Evolutionary conservation across 106 monocot genomes (phyloP).

Genomic region (Acorus gramineus): DNA sequence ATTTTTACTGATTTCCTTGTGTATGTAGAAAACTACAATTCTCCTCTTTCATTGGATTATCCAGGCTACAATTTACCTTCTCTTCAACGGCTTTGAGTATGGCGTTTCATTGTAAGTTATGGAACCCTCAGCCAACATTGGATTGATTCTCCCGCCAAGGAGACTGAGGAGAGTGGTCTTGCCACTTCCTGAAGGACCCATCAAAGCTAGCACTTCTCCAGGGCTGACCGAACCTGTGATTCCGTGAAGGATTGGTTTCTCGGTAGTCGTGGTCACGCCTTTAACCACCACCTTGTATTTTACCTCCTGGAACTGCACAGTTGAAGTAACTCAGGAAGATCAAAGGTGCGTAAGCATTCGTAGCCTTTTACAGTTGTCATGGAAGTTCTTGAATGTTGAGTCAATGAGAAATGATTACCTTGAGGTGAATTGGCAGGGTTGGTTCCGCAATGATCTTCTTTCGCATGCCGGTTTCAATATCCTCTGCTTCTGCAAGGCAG

Average conservation of each 20-base stretch:
- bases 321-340: not conserved
- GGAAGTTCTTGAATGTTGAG: no score
- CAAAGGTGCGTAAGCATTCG: no score
- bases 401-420: constrained; percentile 24
- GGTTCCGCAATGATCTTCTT: constrained; percentile 39
- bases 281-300: constrained; percentile 61
- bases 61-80: constrained; percentile 32
- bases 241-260: constrained; percentile 62
- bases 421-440: constrained; percentile 55
- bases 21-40: no score
- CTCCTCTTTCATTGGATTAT: no score
- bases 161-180: constrained; percentile 77
- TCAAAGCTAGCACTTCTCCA: constrained; percentile 68
- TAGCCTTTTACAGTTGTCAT: no score
- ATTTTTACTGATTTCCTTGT: no score
- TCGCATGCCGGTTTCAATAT: constrained; percentile 18
- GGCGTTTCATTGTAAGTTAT: constrained; percentile 70
- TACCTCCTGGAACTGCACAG: constrained; percentile 75
- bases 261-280: constrained; percentile 45
- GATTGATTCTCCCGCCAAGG: constrained; percentile 50
- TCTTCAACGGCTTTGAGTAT: constrained; percentile 63
- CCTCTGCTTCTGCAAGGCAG: constrained; percentile 14
- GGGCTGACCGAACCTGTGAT: constrained; percentile 82
- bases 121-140: constrained; percentile 33
- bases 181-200: constrained; percentile 89